phyloP scores from a whole-genome alignment of 331 rosid genomes.

The Phaseolus coccineus region DNA sequence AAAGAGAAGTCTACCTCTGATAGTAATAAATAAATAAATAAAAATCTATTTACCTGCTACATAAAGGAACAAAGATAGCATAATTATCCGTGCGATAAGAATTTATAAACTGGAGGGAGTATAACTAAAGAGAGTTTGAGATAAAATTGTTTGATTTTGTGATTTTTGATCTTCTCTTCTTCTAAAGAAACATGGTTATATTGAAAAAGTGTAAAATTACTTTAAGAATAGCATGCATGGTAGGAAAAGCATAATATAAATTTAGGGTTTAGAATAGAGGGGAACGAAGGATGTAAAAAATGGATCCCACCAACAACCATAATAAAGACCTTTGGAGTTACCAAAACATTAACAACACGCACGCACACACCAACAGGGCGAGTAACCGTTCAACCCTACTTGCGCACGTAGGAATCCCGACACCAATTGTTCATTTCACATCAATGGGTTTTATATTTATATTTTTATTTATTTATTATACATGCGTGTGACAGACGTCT shows the following conservation, averaged over 20 bases:
- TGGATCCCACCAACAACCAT: constrained; percentile 35
- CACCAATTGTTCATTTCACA: constrained; percentile 19
- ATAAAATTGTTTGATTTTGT: background rate
- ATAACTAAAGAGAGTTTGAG: too few species aligned
- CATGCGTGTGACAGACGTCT: constrained; percentile 59
- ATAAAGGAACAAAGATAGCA: background rate
- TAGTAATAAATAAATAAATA: too few species aligned
- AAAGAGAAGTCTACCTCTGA: too few species aligned
- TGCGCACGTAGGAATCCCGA: constrained; percentile 13
- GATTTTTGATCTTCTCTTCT: background rate
- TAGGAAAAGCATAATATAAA: background rate
- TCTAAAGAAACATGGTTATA: background rate
- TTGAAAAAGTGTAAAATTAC: background rate
- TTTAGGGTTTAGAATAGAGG: background rate
- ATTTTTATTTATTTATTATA: background rate
- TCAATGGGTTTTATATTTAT: constrained; percentile 8
- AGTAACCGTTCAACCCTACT: background rate
- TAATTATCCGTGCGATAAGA: too few species aligned
- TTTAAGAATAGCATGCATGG: constrained; percentile 4
- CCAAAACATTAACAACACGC: constrained; percentile 24
- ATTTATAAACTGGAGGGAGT: too few species aligned
- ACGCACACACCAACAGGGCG: constrained; percentile 12
- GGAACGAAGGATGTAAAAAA: background rate
- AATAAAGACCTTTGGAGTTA: constrained; percentile 34
- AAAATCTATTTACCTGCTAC: too few species aligned